Evolutionary conservation across 805 yeast genomes (phyloP), one percentile per base, ranked within the genome.

Genomic region (Kazachstania psychrophila): DNA sequence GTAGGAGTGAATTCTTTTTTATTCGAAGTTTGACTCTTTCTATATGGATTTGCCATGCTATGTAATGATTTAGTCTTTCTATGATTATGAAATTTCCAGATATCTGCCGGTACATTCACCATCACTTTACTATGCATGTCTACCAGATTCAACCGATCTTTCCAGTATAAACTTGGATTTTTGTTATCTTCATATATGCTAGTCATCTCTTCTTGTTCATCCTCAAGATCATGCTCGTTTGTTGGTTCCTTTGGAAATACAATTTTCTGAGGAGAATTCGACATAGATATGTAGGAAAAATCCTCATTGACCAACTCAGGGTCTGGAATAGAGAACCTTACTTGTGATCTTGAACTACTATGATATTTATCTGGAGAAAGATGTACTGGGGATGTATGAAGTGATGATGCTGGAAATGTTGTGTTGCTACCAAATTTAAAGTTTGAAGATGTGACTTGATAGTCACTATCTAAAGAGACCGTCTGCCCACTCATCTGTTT

Each of bases 291-390:
- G 11, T 15, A 14, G 8, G 30, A 20, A n/a, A 24, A 13, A 8
- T 29, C 30, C n/a, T 11, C 33, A 15, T 39, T 30, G 20, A 15
- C 3, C 9, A 18, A 11, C 22, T 35, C 38, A 9, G 41, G 26
- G 26, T 44, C 47, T 9, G 58, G 61, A 5, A 56, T 41, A 6
- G 60, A 55, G 33, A 56, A 56, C 33, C 61, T 43, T 6, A 56
- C 61, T 35, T 56, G 59, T 9, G 55, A 46, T 34, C 40, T 46
- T 8, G 46, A 43, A 14, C 33, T 28, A 30, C n/a, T n/a, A n/a
- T n/a, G n/a, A n/a, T n/a, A n/a, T n/a, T n/a, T n/a, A n/a, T n/a
- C n/a, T n/a, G n/a, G n/a, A n/a, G n/a, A n/a, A n/a, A n/a, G n/a
- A n/a, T n/a, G n/a, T n/a, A n/a, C n/a, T n/a, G n/a, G n/a, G n/a